phyloP scores from a whole-genome alignment of 345 rosid genomes.

The Streptanthus diversifolius region DNA sequence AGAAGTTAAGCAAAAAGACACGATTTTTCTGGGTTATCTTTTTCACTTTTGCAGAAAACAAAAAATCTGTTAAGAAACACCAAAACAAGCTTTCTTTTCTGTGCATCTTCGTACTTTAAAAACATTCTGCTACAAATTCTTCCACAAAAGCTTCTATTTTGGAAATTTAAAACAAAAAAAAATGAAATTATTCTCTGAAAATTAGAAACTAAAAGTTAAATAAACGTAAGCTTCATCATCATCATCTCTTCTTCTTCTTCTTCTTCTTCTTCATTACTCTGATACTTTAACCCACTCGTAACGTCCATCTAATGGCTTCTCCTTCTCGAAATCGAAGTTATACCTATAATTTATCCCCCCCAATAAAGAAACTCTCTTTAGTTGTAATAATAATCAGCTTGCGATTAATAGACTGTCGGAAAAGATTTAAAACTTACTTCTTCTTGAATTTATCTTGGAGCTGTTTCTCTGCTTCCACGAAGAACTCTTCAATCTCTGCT shows the following conservation, averaged over 20 bases:
- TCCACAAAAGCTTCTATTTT: constrained; percentile 15
- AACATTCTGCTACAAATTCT: constrained; percentile 24
- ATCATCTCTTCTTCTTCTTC: constrained; percentile 11
- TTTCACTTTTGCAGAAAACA: constrained; percentile 7
- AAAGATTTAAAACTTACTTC: constrained; percentile 46
- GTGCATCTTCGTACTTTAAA: constrained; percentile 26
- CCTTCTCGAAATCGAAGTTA: constrained; percentile 58
- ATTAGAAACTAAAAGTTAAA: constrained; percentile 12
- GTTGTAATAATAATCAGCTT: no score
- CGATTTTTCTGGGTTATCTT: constrained; percentile 26
- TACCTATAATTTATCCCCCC: constrained; percentile 48
- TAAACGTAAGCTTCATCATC: constrained; percentile 6
- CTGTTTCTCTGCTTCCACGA: constrained; percentile 49
- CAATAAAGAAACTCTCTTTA: neutral
- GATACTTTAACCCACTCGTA: constrained; percentile 60
- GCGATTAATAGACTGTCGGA: no score
- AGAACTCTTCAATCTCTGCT: constrained; percentile 67
- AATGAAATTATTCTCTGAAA: constrained; percentile 3
- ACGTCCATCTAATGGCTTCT: constrained; percentile 69
- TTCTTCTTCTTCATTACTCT: constrained; percentile 24
- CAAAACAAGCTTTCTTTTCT: constrained; percentile 8
- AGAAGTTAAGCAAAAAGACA: constrained; percentile 21
- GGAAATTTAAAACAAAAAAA: neutral
- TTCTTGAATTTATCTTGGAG: constrained; percentile 39
- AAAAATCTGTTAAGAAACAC: constrained; percentile 1